A percentile compares a stretch with the other conserved stretches of the same genome.
phyloP scores from a whole-genome alignment of 768 basidiomycete species.

The Panaeolus cyanescens region DNA sequence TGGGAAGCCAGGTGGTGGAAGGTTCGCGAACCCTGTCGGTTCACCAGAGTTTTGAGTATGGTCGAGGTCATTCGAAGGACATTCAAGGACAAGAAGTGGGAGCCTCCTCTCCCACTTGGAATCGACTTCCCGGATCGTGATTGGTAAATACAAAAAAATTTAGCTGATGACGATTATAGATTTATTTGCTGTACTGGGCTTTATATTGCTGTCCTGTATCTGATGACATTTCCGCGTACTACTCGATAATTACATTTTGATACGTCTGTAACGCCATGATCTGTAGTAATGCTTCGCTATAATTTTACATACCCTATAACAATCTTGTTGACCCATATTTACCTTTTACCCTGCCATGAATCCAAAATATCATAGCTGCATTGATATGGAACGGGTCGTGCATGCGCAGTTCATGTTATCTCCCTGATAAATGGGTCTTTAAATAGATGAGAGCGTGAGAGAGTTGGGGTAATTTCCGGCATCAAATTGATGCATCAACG shows the following conservation, averaged over 20 bases:
- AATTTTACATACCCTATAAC: too few relatives aligned
- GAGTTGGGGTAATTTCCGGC: not conserved
- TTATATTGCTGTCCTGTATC: not conserved
- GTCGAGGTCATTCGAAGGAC: conserved; percentile 7
- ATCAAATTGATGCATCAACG: not conserved
- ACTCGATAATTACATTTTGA: not conserved
- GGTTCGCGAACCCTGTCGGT: conserved; percentile 23
- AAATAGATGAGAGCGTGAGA: too few relatives aligned
- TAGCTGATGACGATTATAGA: not conserved
- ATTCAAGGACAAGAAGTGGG: conserved; percentile 5
- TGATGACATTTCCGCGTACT: not conserved
- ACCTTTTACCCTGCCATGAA: too few relatives aligned
- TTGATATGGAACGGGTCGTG: too few relatives aligned
- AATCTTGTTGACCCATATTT: too few relatives aligned
- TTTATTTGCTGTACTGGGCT: not conserved
- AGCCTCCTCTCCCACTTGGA: not conserved
- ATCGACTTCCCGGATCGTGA: not conserved
- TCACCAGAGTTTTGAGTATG: conserved; percentile 18
- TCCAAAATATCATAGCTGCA: too few relatives aligned
- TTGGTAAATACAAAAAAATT: not conserved
- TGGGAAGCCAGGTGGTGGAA: conserved; percentile 24
- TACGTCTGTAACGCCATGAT: not conserved
- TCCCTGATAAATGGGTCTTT: too few relatives aligned
- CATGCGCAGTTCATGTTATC: too few relatives aligned
- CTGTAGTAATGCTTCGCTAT: not conserved